These are phyloP conservation scores for Geranium rotundifolium DNA, from an alignment of 345 rosid species.

Conservation along the genomic window DNA sequence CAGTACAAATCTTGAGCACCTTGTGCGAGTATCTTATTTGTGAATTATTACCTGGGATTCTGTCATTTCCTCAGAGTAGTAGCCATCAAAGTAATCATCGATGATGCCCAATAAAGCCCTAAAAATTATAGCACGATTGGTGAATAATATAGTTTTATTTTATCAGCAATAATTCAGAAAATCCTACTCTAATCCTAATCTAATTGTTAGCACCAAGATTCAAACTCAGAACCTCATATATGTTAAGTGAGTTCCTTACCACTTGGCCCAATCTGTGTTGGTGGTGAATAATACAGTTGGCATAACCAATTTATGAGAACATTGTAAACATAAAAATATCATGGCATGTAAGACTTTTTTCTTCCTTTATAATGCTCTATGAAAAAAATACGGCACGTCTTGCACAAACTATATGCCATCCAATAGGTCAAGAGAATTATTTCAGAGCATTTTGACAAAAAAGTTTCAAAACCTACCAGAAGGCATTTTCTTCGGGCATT, in stretches of 20 bases:
- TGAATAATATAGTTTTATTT: too few species aligned
- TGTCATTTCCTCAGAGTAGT: slow-evolving; percentile 96
- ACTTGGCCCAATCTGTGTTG: too few species aligned
- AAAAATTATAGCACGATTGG: slow-evolving; percentile 8
- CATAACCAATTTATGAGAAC: neutral
- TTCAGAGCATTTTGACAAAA: slow-evolving; percentile 4
- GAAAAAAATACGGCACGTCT: neutral
- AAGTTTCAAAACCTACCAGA: slow-evolving; percentile 57
- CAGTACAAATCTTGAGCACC: neutral
- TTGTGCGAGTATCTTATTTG: neutral
- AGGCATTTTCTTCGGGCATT: slow-evolving; percentile 99
- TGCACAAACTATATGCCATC: neutral
- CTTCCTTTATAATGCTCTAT: too few species aligned
- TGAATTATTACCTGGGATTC: slow-evolving; percentile 75
- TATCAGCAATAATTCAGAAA: too few species aligned
- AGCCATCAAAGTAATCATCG: slow-evolving; percentile 93
- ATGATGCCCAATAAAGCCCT: slow-evolving; percentile 87
- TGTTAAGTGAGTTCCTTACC: too few species aligned
- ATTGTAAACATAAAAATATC: neutral
- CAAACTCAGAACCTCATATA: too few species aligned
- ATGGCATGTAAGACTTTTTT: neutral
- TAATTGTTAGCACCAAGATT: too few species aligned
- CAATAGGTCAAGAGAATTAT: neutral
- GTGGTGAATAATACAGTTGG: neutral
- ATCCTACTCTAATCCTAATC: too few species aligned